phyloP scores from a whole-genome alignment of 805 yeast species.

The Pichia eremophila region DNA sequence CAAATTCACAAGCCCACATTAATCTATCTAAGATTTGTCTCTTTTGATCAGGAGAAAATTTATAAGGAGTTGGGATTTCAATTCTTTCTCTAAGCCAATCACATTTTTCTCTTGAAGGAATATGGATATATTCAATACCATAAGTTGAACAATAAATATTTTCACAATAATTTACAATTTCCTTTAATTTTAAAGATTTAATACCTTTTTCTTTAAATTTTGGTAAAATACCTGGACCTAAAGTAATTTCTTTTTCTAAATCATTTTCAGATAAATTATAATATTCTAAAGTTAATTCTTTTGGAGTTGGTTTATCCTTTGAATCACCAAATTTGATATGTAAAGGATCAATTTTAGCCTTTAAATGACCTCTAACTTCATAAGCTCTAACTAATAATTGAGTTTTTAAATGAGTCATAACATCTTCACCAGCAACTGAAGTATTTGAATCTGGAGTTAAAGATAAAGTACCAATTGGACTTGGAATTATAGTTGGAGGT shows the following conservation, averaged over 20 bases:
- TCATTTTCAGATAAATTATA: conserved; percentile 88
- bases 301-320: conserved; percentile 45
- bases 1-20: conserved; percentile 94
- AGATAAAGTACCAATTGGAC: conserved; percentile 68
- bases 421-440: conserved; percentile 48
- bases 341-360: conserved; percentile 93
- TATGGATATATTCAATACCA: conserved; percentile 94
- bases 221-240: conserved; percentile 97
- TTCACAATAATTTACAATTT: conserved; percentile 72
- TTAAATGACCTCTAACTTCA: conserved; percentile 96
- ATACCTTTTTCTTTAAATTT: conserved; percentile 65
- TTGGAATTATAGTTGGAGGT: conserved; percentile 85
- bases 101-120: conserved; percentile 89
- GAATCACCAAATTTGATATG: conserved; percentile 79
- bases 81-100: conserved; percentile 97
- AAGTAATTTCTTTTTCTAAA: conserved; percentile 68
- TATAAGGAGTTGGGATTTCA: conserved; percentile 83
- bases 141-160: conserved; percentile 76
- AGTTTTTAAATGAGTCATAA: conserved; percentile 82
- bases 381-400: conserved; percentile 96
- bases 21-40: conserved; percentile 93
- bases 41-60: conserved; percentile 80
- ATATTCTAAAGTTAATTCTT: conserved; percentile 83
- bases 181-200: conserved; percentile 60
- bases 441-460: conserved; percentile 42